Conservation (phyloP, 129 eudicot genomes). For the Logfia minima region DNA sequence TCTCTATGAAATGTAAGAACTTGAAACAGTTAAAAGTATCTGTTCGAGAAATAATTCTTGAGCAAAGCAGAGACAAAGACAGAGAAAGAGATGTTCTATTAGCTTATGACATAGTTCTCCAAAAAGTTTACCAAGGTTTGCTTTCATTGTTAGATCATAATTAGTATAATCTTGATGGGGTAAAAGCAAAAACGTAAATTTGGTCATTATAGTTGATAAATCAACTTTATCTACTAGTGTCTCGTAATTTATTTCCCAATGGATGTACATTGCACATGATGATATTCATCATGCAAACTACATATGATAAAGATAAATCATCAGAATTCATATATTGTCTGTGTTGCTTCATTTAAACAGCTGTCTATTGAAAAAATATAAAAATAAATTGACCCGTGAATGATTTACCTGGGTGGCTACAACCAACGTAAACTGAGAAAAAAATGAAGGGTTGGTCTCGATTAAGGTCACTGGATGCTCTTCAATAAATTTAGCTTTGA, state of each 20-base stretch:
- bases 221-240: neutral
- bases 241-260: neutral
- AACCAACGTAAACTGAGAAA: conserved; percentile 88
- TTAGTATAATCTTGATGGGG: neutral
- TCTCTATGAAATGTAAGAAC: neutral
- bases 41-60: neutral
- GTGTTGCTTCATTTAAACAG: neutral
- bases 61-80: neutral
- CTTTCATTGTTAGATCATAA: neutral
- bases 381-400: conserved; percentile 9
- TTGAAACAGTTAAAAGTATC: neutral
- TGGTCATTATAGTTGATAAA: neutral
- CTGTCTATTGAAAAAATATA: neutral
- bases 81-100: neutral
- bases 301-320: conserved; percentile 4
- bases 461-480: conserved; percentile 80
- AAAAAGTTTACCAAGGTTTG: neutral
- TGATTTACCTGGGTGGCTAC: conserved; percentile 85
- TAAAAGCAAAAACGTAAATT: neutral
- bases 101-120: neutral
- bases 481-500: conserved; percentile 87
- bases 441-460: conserved; percentile 82
- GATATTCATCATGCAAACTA: neutral
- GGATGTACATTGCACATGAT: neutral
- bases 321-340: neutral